Evolutionary conservation across 2,329 filamentous ascomycete species (phyloP), one percentile per base, ranked within the genome.

Genomic region (Scolecobasidium constrictum): DNA sequence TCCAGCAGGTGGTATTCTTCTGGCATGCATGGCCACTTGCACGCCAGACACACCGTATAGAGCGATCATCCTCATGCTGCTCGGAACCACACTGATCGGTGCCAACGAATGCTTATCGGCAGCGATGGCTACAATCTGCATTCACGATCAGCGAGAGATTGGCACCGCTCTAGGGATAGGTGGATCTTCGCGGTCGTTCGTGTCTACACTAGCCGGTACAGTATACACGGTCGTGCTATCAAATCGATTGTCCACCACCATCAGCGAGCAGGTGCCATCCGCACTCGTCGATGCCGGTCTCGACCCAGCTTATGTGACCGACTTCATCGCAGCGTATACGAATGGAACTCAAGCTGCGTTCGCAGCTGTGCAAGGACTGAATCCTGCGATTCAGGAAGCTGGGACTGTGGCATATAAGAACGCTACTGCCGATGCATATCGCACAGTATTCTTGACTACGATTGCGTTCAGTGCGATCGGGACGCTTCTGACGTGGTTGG

Each of bases 211-310:
- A 6, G 47, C 46, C n/a, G 42, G 40, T 16, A 43, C 37, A 5
- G 60, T 67, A 5, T 68, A 66, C 47, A 57, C 56, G 4, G 57
- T 60, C 1, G 63, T 66, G 28, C 47, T 68, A 6, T 57, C 53
- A 19, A 62, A 64, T 44, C 56, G 65, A 2, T 52, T 66, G 3
- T 48, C 53, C 1, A 52, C 47, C 4, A 63, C 61, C 1, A 55
- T 68, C 2, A 58, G 62, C 2, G 46, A 50, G 5, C 55, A 60
- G 34, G 52, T 67, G 4, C 52, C 57, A 2, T 52, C 58, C 1
- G 63, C 56, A 1, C 57, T 57, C 1, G 46, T 63, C 9, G 50
- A 50, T 3, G 65, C 63, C 1, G 65, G 65, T 1, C 50, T 68
- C 1, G 55, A 61, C 0, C 46, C 51, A 11, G 52, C 51, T 4